These are phyloP conservation scores for Leishmania turanica DNA, from an alignment of 208 protist species.

Conservation along the genomic window DNA sequence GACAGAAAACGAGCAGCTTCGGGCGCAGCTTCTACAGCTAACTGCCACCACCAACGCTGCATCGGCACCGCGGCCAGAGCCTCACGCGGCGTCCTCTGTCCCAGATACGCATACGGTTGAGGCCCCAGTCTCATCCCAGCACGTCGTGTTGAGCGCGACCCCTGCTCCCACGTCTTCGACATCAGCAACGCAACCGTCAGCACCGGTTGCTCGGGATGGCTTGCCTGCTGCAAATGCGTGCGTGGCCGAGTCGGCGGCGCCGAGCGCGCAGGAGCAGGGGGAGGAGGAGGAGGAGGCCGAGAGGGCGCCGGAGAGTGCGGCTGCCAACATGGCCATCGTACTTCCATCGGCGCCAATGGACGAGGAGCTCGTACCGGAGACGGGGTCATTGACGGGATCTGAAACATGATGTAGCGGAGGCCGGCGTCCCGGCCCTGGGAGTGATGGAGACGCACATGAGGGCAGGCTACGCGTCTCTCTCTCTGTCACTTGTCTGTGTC, in stretches of 20 bases:
- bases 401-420: neutral
- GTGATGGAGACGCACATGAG: neutral
- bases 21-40: constrained; percentile 22
- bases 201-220: neutral
- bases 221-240: neutral
- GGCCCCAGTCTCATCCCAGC: neutral
- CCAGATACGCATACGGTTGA: neutral
- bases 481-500: neutral
- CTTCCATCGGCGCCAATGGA: neutral
- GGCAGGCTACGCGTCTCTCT: neutral
- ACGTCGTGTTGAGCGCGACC: too few species aligned
- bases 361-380: neutral
- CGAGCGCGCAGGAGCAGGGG: neutral
- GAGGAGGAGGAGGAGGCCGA: neutral
- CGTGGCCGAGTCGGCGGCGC: neutral
- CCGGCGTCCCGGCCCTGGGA: neutral
- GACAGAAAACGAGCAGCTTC: constrained; percentile 29
- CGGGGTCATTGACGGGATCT: neutral
- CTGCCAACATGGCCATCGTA: neutral
- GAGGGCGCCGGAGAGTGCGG: neutral
- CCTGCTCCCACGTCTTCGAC: neutral
- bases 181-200: neutral
- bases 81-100: neutral
- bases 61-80: neutral
- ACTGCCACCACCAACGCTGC: neutral